Evolutionary conservation across 2,329 filamentous ascomycete species (phyloP).

Genomic region (Hyphodiscus sp.): DNA sequence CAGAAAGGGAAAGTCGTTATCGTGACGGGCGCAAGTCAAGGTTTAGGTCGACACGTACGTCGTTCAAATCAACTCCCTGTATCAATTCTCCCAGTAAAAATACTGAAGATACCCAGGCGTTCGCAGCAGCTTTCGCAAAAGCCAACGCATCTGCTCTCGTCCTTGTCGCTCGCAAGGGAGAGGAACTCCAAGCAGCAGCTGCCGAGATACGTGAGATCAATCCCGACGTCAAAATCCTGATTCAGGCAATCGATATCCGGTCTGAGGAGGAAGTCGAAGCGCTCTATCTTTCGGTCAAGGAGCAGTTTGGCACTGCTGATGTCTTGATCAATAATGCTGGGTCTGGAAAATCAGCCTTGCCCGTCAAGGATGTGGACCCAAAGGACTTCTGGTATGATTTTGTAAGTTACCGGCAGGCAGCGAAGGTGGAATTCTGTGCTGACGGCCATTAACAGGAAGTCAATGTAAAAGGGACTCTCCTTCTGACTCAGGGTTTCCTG

Average conservation of each 20-base stretch:
- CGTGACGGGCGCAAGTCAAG: conserved; percentile 36
- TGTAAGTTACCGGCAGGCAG: background rate
- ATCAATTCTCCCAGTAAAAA: background rate
- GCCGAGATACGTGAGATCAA: conserved; percentile 26
- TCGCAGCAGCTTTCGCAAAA: conserved; percentile 21
- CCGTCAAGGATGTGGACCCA: conserved; percentile 2
- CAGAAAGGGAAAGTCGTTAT: conserved; percentile 23
- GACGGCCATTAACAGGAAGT: conserved; percentile 16
- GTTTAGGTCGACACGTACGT: conserved; percentile 26
- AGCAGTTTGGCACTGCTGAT: conserved; percentile 41
- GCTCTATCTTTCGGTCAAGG: conserved; percentile 13
- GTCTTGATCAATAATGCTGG: conserved; percentile 34
- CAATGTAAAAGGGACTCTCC: conserved; percentile 31
- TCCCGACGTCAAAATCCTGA: conserved; percentile 26
- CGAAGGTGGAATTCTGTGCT: background rate
- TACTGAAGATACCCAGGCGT: conserved; percentile 1
- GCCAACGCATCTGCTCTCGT: conserved; percentile 31
- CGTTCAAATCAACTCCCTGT: too few species aligned
- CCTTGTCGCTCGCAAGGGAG: conserved; percentile 28
- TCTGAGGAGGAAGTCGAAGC: conserved; percentile 10
- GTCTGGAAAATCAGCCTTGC: background rate
- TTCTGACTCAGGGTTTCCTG: conserved; percentile 30
- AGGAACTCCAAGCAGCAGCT: conserved; percentile 24
- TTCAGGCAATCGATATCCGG: conserved; percentile 27
- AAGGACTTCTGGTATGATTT: conserved; percentile 14